Conservation (phyloP, 148 eudicot genomes). For the Mesembryanthemum crystallinum region DNA sequence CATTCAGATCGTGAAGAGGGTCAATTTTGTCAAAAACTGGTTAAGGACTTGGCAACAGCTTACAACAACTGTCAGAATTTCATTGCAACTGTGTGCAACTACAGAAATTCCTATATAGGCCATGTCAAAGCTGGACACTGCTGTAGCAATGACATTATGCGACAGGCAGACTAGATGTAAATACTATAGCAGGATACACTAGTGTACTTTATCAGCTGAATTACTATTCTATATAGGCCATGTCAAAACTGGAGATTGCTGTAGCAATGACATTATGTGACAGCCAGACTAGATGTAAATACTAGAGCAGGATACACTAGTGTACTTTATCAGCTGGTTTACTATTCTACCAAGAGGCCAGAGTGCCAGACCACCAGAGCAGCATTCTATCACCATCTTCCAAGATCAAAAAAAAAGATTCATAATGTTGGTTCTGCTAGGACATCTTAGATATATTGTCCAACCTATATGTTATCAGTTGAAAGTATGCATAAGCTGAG, state of each 20-base stretch:
- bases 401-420: background rate
- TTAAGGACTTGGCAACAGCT: background rate
- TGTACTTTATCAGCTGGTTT: background rate
- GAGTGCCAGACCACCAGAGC: background rate
- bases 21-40: background rate
- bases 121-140: background rate
- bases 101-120: too few species aligned
- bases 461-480: background rate
- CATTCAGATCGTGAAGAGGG: background rate
- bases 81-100: background rate
- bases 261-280: background rate
- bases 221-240: background rate
- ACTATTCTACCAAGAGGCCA: background rate
- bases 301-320: background rate
- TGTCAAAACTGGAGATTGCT: background rate
- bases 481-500: background rate
- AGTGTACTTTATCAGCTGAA: background rate
- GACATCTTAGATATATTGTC: background rate
- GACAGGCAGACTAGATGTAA: background rate
- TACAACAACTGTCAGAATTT: background rate
- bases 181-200: background rate
- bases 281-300: background rate
- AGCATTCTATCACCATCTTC: background rate
- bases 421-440: background rate
- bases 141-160: background rate